A percentile compares a stretch with the other conserved stretches of the same genome.
Evolutionary conservation across 2,329 filamentous ascomycete genomes (phyloP).

Genomic region (Aspergillus sp.): DNA sequence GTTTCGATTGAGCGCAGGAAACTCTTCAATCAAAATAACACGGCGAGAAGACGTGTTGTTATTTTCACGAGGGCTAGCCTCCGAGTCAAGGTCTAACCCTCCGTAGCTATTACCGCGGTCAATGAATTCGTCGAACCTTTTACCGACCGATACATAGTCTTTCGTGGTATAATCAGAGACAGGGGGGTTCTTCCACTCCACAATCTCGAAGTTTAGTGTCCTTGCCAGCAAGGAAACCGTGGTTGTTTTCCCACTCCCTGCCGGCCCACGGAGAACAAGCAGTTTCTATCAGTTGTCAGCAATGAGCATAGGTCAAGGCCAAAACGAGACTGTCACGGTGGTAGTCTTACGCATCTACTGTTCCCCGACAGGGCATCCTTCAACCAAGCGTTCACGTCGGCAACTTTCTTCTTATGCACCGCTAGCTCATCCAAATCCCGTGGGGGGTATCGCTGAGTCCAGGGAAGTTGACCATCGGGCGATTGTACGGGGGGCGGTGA

Average conservation of each 20-base stretch:
- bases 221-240: slow-evolving; percentile 76
- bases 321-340: neutral
- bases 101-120: slow-evolving; percentile 77
- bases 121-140: slow-evolving; percentile 91
- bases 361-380: slow-evolving; percentile 67
- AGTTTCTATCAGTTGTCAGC: slow-evolving; percentile 58
- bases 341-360: slow-evolving; percentile 36
- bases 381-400: slow-evolving; percentile 82
- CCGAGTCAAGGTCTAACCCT: slow-evolving; percentile 56
- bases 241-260: slow-evolving; percentile 90
- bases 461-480: slow-evolving; percentile 64
- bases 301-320: neutral
- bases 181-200: slow-evolving; percentile 88
- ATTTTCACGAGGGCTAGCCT: slow-evolving; percentile 5
- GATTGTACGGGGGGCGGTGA: slow-evolving; percentile 4
- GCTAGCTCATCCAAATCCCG: slow-evolving; percentile 75
- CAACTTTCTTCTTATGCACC: slow-evolving; percentile 91
- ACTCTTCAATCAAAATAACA: slow-evolving; percentile 76
- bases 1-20: slow-evolving; percentile 69
- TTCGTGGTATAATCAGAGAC: slow-evolving; percentile 59
- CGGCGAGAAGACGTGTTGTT: slow-evolving; percentile 36
- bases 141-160: slow-evolving; percentile 67
- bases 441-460: slow-evolving; percentile 84
- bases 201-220: slow-evolving; percentile 71
- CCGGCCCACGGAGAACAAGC: slow-evolving; percentile 83